Percentiles rank a stretch among this genome's conserved stretches.
These are phyloP conservation scores for Amoebophrya sp. DNA, from an alignment of 169 alveolate species.

Conservation along the genomic window DNA sequence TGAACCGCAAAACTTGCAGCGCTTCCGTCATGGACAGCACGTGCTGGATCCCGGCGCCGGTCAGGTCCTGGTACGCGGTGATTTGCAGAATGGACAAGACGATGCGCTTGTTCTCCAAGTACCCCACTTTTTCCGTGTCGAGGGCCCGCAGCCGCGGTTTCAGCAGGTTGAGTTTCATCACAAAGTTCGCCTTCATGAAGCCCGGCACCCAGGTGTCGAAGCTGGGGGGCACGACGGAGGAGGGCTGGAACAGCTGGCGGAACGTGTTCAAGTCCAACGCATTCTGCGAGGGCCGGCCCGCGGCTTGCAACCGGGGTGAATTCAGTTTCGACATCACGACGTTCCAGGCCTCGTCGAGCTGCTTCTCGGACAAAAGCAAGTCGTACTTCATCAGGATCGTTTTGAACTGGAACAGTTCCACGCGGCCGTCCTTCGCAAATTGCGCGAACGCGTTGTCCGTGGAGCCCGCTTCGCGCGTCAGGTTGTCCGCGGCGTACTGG, in stretches of 20 bases:
- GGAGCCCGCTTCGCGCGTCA: neutral
- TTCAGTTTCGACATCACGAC: too few species aligned
- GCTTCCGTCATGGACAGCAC: neutral
- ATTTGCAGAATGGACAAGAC: neutral
- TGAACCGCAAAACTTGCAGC: neutral
- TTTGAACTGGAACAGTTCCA: neutral
- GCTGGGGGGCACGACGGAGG: neutral
- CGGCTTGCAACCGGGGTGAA: neutral
- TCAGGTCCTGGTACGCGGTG: neutral
- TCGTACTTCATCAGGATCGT: neutral
- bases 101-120: neutral
- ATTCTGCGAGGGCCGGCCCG: neutral
- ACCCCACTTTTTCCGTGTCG: neutral
- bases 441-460: neutral
- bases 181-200: neutral
- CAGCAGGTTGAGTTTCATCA: neutral
- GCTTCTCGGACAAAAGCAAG: neutral
- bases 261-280: neutral
- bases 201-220: neutral
- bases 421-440: neutral
- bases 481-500: neutral
- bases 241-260: neutral
- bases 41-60: neutral
- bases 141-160: neutral
- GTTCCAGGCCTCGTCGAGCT: neutral